Conservation (phyloP, 495 filamentous ascomycete species). For the Thermochaetoides thermophila region DNA sequence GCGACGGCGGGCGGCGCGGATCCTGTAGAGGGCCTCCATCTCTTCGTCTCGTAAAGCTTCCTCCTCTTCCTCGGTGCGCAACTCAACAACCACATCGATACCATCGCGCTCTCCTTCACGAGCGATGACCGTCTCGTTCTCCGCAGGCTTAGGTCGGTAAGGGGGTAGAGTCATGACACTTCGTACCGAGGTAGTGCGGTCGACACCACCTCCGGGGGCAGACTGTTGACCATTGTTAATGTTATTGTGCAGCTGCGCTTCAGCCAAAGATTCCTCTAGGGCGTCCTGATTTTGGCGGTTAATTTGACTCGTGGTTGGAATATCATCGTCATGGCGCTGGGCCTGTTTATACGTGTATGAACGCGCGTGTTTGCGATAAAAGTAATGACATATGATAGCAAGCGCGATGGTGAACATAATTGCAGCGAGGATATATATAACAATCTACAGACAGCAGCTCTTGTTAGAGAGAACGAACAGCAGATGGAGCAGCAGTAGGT, state of each 20-base stretch:
- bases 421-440: no score
- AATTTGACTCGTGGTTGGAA: conserved; percentile 6
- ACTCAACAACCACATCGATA: conserved; percentile 80
- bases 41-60: conserved; percentile 75
- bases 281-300: conserved; percentile 12
- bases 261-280: conserved; percentile 7
- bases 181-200: conserved; percentile 73
- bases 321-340: conserved; percentile 10
- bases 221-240: conserved; percentile 1
- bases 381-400: conserved; percentile 13
- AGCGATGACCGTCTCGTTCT: conserved; percentile 72
- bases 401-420: no score
- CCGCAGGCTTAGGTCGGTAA: conserved; percentile 51
- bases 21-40: conserved; percentile 86
- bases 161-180: conserved; percentile 84
- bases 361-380: conserved; percentile 38
- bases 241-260: conserved; percentile 1
- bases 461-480: no score
- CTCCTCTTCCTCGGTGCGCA: conserved; percentile 41
- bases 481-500: no score
- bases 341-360: conserved; percentile 12
- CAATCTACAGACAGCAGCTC: no score
- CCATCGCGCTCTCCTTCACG: conserved; percentile 85
- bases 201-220: conserved; percentile 36
- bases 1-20: conserved; percentile 61